phyloP scores from a whole-genome alignment of 176 grass and related monocot genomes.

The Triticum aestivum region DNA sequence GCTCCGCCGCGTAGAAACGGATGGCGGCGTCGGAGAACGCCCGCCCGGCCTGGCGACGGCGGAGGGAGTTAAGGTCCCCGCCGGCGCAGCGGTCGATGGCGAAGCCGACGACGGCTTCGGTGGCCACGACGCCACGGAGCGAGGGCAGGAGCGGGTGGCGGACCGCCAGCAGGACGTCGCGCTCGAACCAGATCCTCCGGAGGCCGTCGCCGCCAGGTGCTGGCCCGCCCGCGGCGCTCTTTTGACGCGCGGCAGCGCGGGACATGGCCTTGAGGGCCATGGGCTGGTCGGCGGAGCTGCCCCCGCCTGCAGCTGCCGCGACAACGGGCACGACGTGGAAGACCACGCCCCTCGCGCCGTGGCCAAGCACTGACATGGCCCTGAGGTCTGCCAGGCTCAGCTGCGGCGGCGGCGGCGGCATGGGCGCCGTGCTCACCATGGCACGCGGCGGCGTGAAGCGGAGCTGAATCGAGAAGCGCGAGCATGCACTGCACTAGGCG shows the following conservation, averaged over 20 bases:
- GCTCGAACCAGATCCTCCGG: slow-evolving; percentile 94
- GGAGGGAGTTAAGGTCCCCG: slow-evolving; percentile 82
- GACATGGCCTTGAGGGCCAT: slow-evolving; percentile 92
- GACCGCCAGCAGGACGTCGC: slow-evolving; percentile 68
- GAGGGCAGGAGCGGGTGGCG: slow-evolving; percentile 78
- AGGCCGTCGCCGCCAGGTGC: slow-evolving; percentile 40
- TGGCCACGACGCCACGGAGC: slow-evolving; percentile 79
- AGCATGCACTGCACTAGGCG: too few relatives aligned
- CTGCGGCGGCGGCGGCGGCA: slow-evolving; percentile 27
- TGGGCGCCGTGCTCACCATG: slow-evolving; percentile 4
- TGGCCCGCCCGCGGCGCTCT: background rate
- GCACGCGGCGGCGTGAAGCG: too few relatives aligned
- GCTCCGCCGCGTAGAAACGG: slow-evolving; percentile 69
- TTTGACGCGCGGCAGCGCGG: slow-evolving; percentile 59
- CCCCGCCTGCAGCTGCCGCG: background rate
- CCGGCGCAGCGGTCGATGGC: slow-evolving; percentile 85
- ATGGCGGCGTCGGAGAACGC: slow-evolving; percentile 77
- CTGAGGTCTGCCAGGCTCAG: slow-evolving; percentile 63
- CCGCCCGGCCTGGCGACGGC: slow-evolving; percentile 76
- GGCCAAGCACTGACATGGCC: slow-evolving; percentile 77
- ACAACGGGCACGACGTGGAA: slow-evolving; percentile 58
- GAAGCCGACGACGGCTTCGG: slow-evolving; percentile 84
- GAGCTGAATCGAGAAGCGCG: too few relatives aligned
- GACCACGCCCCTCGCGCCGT: slow-evolving; percentile 94
- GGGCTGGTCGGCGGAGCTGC: background rate